Percentiles rank a stretch among this genome's conserved stretches.
Evolutionary conservation across 2,329 filamentous ascomycete genomes (phyloP).

Genomic region (Trichoderma sp.): DNA sequence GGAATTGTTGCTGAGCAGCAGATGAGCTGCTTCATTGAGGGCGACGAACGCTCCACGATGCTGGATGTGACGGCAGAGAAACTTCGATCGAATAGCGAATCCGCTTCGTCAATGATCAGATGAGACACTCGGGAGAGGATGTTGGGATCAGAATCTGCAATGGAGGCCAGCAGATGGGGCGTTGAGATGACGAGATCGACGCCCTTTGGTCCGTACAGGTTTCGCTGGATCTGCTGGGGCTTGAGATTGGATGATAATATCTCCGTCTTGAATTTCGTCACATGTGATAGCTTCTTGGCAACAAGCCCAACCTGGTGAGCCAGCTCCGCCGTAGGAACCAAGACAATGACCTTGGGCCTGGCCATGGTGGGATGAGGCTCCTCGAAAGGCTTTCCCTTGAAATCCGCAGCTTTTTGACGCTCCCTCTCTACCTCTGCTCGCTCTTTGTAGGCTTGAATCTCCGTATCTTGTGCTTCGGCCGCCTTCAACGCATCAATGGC

Average conservation of each 20-base stretch:
- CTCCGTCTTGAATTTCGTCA: conserved; percentile 80
- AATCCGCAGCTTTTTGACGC: conserved; percentile 51
- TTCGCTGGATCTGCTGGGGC: conserved; percentile 76
- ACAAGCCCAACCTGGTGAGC: conserved; percentile 82
- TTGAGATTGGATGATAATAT: conserved; percentile 76
- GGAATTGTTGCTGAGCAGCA: conserved; percentile 97
- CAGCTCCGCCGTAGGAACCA: conserved; percentile 90
- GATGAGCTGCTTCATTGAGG: conserved; percentile 80
- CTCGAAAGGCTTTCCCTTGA: conserved; percentile 62
- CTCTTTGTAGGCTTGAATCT: conserved; percentile 56
- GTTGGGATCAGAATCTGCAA: conserved; percentile 86
- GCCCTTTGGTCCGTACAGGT: conserved; percentile 75
- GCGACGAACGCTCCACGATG: conserved; percentile 77
- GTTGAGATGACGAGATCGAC: conserved; percentile 86
- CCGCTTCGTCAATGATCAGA: conserved; percentile 90
- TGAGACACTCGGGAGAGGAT: conserved; percentile 88
- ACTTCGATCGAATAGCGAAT: conserved; percentile 90
- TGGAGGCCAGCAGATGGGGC: conserved; percentile 82
- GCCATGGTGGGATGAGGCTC: conserved; percentile 72
- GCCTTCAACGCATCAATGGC: conserved; percentile 81
- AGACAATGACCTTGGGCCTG: conserved; percentile 76
- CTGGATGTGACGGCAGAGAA: conserved; percentile 80
- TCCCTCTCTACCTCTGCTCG: conserved; percentile 54
- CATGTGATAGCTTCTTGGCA: conserved; percentile 79
- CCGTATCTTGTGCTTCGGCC: conserved; percentile 60